A percentile compares a stretch with the other conserved stretches of the same genome.
Evolutionary conservation across 2,329 filamentous ascomycete genomes (phyloP).

Genomic region (Xylaria hypoxylon): DNA sequence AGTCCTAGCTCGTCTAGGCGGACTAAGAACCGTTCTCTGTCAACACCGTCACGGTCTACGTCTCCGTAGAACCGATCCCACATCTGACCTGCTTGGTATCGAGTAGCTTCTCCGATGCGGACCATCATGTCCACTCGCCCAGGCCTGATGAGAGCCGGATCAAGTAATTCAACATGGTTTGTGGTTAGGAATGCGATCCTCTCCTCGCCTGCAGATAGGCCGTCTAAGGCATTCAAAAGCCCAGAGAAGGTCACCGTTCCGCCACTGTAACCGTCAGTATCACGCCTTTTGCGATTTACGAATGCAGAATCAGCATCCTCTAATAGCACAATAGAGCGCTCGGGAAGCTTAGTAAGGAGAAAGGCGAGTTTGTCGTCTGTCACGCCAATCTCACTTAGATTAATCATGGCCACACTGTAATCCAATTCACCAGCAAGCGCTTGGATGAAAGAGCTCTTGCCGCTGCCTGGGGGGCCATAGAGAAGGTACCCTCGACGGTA

Average conservation of each 20-base stretch:
- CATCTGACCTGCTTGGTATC: slow-evolving; percentile 84
- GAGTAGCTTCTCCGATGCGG: slow-evolving; percentile 86
- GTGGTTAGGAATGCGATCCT: slow-evolving; percentile 94
- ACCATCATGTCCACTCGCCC: slow-evolving; percentile 95
- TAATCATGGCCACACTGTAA: slow-evolving; percentile 92
- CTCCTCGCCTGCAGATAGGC: slow-evolving; percentile 94
- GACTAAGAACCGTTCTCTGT: slow-evolving; percentile 76
- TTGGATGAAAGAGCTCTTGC: slow-evolving; percentile 96
- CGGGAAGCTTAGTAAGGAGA: slow-evolving; percentile 85
- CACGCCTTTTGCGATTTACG: slow-evolving; percentile 79
- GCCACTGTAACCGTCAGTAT: slow-evolving; percentile 85
- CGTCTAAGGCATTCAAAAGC: slow-evolving; percentile 85
- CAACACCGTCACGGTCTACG: slow-evolving; percentile 72
- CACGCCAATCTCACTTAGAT: slow-evolving; percentile 88
- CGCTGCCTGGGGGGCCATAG: slow-evolving; percentile 89
- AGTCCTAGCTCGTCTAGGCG: slow-evolving; percentile 77
- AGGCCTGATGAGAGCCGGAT: slow-evolving; percentile 88
- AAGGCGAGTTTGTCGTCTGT: slow-evolving; percentile 91
- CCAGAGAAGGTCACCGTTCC: slow-evolving; percentile 95
- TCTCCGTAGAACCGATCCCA: slow-evolving; percentile 97
- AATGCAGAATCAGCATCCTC: slow-evolving; percentile 96
- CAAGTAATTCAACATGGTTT: slow-evolving; percentile 90
- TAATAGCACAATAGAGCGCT: slow-evolving; percentile 82
- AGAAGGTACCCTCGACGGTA: slow-evolving; percentile 91
- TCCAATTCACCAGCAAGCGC: slow-evolving; percentile 92